A percentile compares a stretch with the other conserved stretches of the same genome.
These are phyloP conservation scores for Prosopis cineraria DNA, from an alignment of 306 rosid species.

Conservation along the genomic window DNA sequence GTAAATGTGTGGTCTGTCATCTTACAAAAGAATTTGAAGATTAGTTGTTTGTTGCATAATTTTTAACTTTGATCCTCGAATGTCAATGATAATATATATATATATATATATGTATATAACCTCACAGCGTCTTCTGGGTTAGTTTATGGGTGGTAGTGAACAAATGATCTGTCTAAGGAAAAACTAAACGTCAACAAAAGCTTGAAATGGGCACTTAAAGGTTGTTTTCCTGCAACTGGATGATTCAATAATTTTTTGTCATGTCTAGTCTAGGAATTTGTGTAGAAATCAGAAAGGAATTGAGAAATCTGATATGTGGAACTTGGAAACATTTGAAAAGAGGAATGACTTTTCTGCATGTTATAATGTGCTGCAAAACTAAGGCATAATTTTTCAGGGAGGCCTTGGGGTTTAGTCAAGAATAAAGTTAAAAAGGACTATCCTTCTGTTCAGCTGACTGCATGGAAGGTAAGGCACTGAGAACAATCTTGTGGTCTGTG, in stretches of 20 bases:
- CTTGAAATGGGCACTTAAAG: background rate
- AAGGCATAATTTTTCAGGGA: slow-evolving; percentile 54
- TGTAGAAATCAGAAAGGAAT: background rate
- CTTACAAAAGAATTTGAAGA: background rate
- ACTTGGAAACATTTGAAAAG: background rate
- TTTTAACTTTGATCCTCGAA: slow-evolving; percentile 15
- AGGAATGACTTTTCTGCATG: background rate
- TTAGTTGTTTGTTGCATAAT: background rate
- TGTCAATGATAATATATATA: too few species aligned
- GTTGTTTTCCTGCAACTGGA: background rate
- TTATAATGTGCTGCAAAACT: slow-evolving; percentile 11
- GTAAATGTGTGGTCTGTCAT: slow-evolving; percentile 5
- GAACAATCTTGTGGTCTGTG: slow-evolving; percentile 17
- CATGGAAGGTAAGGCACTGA: slow-evolving; percentile 79
- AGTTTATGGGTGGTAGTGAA: background rate
- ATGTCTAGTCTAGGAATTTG: background rate
- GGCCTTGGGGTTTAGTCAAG: slow-evolving; percentile 67
- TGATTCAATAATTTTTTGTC: background rate
- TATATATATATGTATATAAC: too few species aligned
- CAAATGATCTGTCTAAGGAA: background rate
- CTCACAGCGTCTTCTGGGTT: background rate
- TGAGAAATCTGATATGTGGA: background rate
- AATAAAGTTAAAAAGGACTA: slow-evolving; percentile 69
- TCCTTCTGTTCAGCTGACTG: slow-evolving; percentile 78
- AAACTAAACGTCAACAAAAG: background rate